A percentile compares a stretch with the other conserved stretches of the same genome.
These are phyloP conservation scores for Ambrosia trifida DNA, from an alignment of 129 eudicot genomes.

Conservation along the genomic window DNA sequence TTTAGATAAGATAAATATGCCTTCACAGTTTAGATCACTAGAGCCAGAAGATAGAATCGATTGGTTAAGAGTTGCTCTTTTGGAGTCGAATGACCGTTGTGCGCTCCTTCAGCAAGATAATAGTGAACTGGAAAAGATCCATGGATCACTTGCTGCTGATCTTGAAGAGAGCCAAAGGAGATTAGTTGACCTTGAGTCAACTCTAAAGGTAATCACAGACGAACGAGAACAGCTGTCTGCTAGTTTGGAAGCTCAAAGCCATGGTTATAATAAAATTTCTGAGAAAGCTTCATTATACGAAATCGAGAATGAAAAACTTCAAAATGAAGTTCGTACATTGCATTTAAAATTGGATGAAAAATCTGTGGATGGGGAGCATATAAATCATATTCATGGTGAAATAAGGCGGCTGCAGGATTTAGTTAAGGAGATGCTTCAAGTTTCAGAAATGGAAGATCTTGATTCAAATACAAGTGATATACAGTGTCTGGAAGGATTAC, in stretches of 20 bases:
- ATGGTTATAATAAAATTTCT: constrained; percentile 45
- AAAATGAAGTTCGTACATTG: constrained; percentile 42
- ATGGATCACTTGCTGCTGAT: constrained; percentile 51
- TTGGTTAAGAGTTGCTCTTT: constrained; percentile 72
- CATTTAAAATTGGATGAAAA: constrained; percentile 49
- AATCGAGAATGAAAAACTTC: constrained; percentile 40
- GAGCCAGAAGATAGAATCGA: constrained; percentile 92
- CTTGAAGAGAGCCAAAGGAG: constrained; percentile 63
- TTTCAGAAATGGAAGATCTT: constrained; percentile 46
- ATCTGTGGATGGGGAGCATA: constrained; percentile 47
- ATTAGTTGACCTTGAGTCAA: constrained; percentile 52
- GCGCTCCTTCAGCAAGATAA: constrained; percentile 71
- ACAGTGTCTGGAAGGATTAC: constrained; percentile 51
- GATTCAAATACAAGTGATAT: constrained; percentile 38
- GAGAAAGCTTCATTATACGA: constrained; percentile 40
- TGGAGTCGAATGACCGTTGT: constrained; percentile 64
- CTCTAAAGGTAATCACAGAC: constrained; percentile 48
- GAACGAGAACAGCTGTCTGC: constrained; percentile 65
- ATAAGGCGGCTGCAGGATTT: constrained; percentile 57
- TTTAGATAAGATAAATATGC: constrained; percentile 72
- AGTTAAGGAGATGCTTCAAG: constrained; percentile 56
- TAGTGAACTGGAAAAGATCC: constrained; percentile 48
- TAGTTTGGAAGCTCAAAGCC: constrained; percentile 51
- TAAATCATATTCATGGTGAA: constrained; percentile 50
- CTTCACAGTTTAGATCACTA: constrained; percentile 67